Evolutionary conservation across 768 basidiomycete genomes (phyloP).

Genomic region (Trametes gibbosa): DNA sequence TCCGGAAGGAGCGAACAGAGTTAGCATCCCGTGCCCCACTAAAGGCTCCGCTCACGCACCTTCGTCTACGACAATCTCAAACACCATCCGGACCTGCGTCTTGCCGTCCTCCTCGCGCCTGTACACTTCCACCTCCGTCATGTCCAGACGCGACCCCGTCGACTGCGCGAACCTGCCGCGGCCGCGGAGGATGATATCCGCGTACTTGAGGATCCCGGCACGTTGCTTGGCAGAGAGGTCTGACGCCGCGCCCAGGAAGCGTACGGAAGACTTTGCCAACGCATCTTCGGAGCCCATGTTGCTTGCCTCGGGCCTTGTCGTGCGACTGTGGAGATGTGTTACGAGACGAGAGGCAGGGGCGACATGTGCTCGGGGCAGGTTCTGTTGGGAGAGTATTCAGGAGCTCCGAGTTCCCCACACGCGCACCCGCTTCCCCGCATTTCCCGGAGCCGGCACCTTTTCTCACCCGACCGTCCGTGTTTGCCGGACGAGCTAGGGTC

Average conservation of each 20-base stretch:
- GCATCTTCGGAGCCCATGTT: background rate
- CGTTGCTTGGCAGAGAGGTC: background rate
- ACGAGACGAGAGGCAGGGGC: no score
- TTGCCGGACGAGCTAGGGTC: no score
- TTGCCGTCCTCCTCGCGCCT: conserved; percentile 13
- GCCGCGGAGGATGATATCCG: conserved; percentile 1
- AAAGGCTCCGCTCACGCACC: conserved; percentile 5
- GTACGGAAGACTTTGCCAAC: background rate
- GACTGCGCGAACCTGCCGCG: background rate
- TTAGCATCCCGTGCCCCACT: background rate
- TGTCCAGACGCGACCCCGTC: background rate
- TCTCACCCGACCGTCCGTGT: no score
- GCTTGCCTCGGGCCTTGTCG: no score
- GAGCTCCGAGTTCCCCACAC: no score
- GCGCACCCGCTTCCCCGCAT: no score
- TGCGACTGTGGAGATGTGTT: no score
- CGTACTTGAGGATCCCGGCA: conserved; percentile 2
- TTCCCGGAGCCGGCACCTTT: no score
- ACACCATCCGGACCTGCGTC: conserved; percentile 11
- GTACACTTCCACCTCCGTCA: conserved; percentile 11
- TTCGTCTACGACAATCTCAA: conserved; percentile 5
- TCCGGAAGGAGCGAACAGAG: background rate
- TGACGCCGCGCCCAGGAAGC: background rate
- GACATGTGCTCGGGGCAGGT: no score
- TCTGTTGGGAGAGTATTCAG: no score